Percentiles rank a stretch among this genome's conserved stretches.
phyloP scores from a whole-genome alignment of 2,329 filamentous ascomycete species.

The Fusarium continuum region DNA sequence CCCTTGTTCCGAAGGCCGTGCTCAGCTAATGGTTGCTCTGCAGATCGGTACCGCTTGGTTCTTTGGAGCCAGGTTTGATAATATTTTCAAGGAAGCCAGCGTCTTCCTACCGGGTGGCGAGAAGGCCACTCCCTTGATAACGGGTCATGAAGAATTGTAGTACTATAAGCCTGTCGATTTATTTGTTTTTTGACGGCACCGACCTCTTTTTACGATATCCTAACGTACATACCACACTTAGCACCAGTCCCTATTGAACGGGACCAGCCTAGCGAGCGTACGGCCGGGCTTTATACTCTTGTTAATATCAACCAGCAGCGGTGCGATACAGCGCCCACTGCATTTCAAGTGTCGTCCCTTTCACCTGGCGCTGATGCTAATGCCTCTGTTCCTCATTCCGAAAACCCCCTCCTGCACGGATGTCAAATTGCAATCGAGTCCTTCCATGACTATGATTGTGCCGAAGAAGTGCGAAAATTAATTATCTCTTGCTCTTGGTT shows the following conservation, averaged over 20 bases:
- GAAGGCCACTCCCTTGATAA: slow-evolving; percentile 39
- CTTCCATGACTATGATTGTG: slow-evolving; percentile 89
- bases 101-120: slow-evolving; percentile 37
- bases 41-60: slow-evolving; percentile 82
- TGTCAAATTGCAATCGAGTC: slow-evolving; percentile 99
- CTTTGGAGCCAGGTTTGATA: slow-evolving; percentile 83
- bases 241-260: slow-evolving; percentile 19
- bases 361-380: not conserved
- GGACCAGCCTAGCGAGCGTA: slow-evolving; percentile 17
- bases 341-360: slow-evolving; percentile 26
- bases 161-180: slow-evolving; percentile 21
- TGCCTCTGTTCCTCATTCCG: not conserved
- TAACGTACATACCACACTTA: slow-evolving; percentile 42
- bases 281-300: slow-evolving; percentile 37
- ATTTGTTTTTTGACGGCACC: slow-evolving; percentile 31
- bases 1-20: not conserved
- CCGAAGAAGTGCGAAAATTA: slow-evolving; percentile 98
- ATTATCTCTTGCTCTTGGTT: slow-evolving; percentile 50
- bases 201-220: slow-evolving; percentile 43
- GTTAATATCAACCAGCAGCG: slow-evolving; percentile 41
- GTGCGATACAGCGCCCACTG: slow-evolving; percentile 28
- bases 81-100: slow-evolving; percentile 43
- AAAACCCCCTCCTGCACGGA: slow-evolving; percentile 75
- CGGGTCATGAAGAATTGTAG: slow-evolving; percentile 51
- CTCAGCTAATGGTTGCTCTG: slow-evolving; percentile 1